Base-by-base conservation (phyloP, 1,139 yeast genomes). In the Nakaseomyces nivariensis region DNA sequence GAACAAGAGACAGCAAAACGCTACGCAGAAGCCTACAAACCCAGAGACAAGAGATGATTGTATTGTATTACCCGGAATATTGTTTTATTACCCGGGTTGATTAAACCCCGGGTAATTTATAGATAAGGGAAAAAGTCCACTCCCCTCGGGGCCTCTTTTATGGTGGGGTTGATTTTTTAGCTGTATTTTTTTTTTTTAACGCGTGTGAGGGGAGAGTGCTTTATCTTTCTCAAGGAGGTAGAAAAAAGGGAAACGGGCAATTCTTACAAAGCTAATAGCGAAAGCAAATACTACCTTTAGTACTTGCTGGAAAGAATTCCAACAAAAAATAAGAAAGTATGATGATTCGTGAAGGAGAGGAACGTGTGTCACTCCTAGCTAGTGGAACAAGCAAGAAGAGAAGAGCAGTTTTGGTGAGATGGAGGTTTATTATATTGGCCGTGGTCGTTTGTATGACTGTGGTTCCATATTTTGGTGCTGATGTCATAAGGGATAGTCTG, bases 1-100 rank as follows among this genome's bases (percentile, higher is more conserved):
- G 51, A 51, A 8, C 31, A 24, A 33, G 31, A 45, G 32, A 47
- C 45, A 10, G 22, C 43, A 22, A 26, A 49, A n/a, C 37, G 49
- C n/a, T 17, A 47, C 36, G 42, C 48, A 3, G 44, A 29, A 6
- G 25, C 48, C 24, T 54, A 53, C 41, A 52, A 29, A n/a, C 29
- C 50, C 22, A 45, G 47, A 26, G 9, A 27, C 22, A 38, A 37
- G 11, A 22, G 38, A 9, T 9, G 25, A 29, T 6, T n/a, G 40
- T 5, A 22, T 22, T 1, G 40, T 7, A 22, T 17, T 17, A 17
- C 22, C 22, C 2, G 22, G 22, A n/a, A n/a, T n/a, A n/a, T n/a
- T n/a, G 22, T 17, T 17, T 17, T 17, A 17, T 17, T 17, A 17
- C 22, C 22, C 22, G 22, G 22, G 22, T 17, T 17, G 22, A 17